Percentiles rank a stretch among this genome's conserved stretches.
Conservation (phyloP, 2,329 filamentous ascomycete species). For the Cladophialophora immunda region DNA sequence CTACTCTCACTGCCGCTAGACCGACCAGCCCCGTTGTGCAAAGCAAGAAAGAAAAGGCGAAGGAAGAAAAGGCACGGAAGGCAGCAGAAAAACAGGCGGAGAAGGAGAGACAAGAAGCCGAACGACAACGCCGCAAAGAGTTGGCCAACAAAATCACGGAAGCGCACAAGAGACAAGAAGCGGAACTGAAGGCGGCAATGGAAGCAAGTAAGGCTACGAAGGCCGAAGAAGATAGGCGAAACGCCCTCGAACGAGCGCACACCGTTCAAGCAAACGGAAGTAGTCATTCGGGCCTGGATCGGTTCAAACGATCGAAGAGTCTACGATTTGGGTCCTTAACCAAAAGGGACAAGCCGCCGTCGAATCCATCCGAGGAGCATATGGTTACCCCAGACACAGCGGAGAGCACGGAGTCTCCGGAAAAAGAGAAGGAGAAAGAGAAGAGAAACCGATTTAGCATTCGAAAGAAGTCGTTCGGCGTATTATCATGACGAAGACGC, state of each 20-base stretch:
- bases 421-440: slow-evolving; percentile 48
- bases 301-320: slow-evolving; percentile 70
- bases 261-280: slow-evolving; percentile 28
- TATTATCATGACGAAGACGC: slow-evolving; percentile 41
- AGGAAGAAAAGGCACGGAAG: slow-evolving; percentile 67
- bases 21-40: slow-evolving; percentile 50
- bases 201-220: slow-evolving; percentile 72
- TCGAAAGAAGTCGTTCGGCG: slow-evolving; percentile 55
- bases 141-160: slow-evolving; percentile 66
- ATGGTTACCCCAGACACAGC: slow-evolving; percentile 23
- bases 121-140: slow-evolving; percentile 62
- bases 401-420: slow-evolving; percentile 41
- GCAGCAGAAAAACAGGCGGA: slow-evolving; percentile 61
- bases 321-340: slow-evolving; percentile 38
- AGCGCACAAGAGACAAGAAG: slow-evolving; percentile 65
- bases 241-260: slow-evolving; percentile 39
- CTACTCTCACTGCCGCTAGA: slow-evolving; percentile 37
- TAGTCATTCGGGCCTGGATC: slow-evolving; percentile 60
- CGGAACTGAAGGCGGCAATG: slow-evolving; percentile 70
- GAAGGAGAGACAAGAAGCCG: slow-evolving; percentile 68
- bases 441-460: slow-evolving; percentile 54
- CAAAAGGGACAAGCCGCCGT: slow-evolving; percentile 37
- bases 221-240: slow-evolving; percentile 59
- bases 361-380: slow-evolving; percentile 30
- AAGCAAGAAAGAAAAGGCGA: slow-evolving; percentile 72